Conservation (phyloP, 1,139 yeast species). For the Yamadazyma taylorii region DNA sequence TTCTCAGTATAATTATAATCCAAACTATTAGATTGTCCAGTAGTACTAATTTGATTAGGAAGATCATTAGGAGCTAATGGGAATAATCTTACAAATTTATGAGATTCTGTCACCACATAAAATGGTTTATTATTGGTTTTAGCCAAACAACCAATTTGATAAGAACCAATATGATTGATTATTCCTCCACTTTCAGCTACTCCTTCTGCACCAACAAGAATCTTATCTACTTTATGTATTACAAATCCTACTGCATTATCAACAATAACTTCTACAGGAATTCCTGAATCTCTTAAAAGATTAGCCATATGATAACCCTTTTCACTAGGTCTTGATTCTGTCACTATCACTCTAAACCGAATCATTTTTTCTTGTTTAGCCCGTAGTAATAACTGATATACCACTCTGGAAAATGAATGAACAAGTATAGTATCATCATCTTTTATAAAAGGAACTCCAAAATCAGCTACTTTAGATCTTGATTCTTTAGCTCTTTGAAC, state of each 20-base stretch:
- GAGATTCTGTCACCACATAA: conserved; percentile 92
- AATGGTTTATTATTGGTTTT: conserved; percentile 89
- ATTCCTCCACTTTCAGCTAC: conserved; percentile 99
- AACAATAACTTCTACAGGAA: conserved; percentile 88
- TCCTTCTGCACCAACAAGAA: conserved; percentile 97
- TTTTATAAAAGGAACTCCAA: conserved; percentile 84
- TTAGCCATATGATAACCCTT: conserved; percentile 80
- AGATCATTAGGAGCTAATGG: conserved; percentile 93
- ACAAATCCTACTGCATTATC: conserved; percentile 95
- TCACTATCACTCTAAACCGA: conserved; percentile 86
- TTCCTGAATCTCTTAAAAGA: conserved; percentile 66
- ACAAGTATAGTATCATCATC: conserved; percentile 91
- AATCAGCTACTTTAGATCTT: conserved; percentile 81
- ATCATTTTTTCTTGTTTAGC: conserved; percentile 72
- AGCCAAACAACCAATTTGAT: conserved; percentile 92
- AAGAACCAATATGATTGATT: conserved; percentile 92
- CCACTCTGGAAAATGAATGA: conserved; percentile 93
- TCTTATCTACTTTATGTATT: conserved; percentile 87
- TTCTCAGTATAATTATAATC: conserved; percentile 24
- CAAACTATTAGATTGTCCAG: conserved; percentile 3
- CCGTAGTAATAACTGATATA: conserved; percentile 66
- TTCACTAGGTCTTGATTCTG: conserved; percentile 87
- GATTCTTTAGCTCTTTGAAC: conserved; percentile 90
- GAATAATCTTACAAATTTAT: conserved; percentile 93
- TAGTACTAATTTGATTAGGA: conserved; percentile 55